Conservation (phyloP, 2,329 filamentous ascomycete genomes). For the Sporothrix curviconia region DNA sequence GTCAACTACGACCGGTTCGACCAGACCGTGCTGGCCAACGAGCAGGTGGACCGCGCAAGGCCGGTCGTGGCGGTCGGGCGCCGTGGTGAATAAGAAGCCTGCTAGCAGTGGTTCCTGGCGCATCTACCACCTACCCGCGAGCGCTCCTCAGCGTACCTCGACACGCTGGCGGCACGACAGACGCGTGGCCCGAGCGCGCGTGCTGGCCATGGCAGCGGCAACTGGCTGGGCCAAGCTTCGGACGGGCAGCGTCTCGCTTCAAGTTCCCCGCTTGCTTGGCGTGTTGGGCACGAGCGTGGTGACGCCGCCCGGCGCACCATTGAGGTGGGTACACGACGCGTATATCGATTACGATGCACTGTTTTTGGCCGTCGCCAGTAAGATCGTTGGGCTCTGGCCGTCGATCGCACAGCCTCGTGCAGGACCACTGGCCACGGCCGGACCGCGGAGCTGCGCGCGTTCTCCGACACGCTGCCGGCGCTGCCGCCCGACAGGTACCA, state of each 20-base stretch:
- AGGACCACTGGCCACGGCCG: conserved; percentile 48
- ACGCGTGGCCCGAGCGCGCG: conserved; percentile 75
- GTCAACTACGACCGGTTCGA: conserved; percentile 91
- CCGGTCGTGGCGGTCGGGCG: conserved; percentile 79
- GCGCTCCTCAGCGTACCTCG: conserved; percentile 62
- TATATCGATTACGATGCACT: conserved; percentile 79
- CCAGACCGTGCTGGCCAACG: conserved; percentile 83
- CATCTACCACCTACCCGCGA: conserved; percentile 75
- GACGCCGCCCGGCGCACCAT: conserved; percentile 42
- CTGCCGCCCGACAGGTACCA: conserved; percentile 50
- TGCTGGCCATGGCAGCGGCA: conserved; percentile 75
- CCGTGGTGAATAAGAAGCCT: conserved; percentile 72
- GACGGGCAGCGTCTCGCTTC: conserved; percentile 67
- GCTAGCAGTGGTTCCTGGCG: conserved; percentile 86
- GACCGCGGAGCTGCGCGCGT: conserved; percentile 58
- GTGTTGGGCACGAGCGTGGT: no score
- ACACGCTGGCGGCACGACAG: conserved; percentile 54
- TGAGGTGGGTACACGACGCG: conserved; percentile 77
- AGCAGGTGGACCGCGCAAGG: conserved; percentile 87
- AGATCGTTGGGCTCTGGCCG: conserved; percentile 68
- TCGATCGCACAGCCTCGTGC: conserved; percentile 65
- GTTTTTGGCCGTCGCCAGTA: conserved; percentile 85
- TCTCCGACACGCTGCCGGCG: conserved; percentile 57
- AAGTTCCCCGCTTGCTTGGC: conserved; percentile 59
- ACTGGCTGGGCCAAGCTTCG: conserved; percentile 78